Conservation (phyloP, 495 filamentous ascomycete genomes). For the Evernia prunastri region DNA sequence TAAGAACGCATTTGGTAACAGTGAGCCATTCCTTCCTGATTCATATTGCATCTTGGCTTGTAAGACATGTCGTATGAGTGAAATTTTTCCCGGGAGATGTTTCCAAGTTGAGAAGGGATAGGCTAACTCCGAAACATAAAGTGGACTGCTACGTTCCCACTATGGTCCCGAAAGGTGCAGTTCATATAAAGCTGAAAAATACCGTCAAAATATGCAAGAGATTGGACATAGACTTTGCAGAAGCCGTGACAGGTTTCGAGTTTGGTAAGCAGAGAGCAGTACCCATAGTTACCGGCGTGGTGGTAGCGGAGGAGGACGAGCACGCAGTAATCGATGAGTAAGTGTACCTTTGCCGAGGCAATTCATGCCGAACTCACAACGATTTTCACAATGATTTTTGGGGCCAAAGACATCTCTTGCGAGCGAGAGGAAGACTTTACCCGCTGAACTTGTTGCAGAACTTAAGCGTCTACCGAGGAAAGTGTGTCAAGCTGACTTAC, state of each 20-base stretch:
- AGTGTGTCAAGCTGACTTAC: background rate
- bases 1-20: conserved; percentile 93
- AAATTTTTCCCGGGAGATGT: no score
- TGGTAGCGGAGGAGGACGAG: conserved; percentile 74
- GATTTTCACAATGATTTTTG: background rate
- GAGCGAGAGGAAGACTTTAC: background rate
- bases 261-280: conserved; percentile 91
- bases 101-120: no score
- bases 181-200: conserved; percentile 74
- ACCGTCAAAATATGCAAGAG: conserved; percentile 73
- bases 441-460: background rate
- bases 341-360: background rate
- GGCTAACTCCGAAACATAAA: no score
- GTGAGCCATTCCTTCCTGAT: no score
- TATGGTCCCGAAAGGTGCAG: conserved; percentile 81
- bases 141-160: conserved; percentile 89
- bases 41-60: no score
- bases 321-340: conserved; percentile 60
- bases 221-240: conserved; percentile 81
- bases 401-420: background rate
- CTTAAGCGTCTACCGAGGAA: background rate
- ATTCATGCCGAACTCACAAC: background rate
- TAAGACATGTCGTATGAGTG: no score
- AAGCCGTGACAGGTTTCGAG: conserved; percentile 94
- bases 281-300: conserved; percentile 83